Base-by-base conservation (phyloP, 1,284 basidiomycete genomes). In the Lentinula novae-zelandiae region DNA sequence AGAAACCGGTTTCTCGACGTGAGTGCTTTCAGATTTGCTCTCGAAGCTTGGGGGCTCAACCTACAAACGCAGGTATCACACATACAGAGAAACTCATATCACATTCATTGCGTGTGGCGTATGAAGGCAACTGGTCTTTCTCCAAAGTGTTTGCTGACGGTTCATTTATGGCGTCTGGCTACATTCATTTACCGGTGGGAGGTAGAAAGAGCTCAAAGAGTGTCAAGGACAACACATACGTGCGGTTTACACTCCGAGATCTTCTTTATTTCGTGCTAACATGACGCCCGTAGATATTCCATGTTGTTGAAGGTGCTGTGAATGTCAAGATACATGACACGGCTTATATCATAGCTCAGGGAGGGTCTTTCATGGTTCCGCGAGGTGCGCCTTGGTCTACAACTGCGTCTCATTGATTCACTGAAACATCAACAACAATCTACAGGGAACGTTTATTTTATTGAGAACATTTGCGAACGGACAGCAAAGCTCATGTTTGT, bases 181-280 rank as follows among this genome's bases (percentile, higher is more conserved):
- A 60, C 38, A 48, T 66, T 10, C 44, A 60, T n/a, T 31, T 66
- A 49, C 31, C 48, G 12, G 40, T 38, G 3, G 48, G 49, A 20
- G 58, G 55, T 17, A 50, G 60, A 39, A 66, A 66, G 56, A 53
- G 60, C 9, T 22, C 62, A 1, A 66, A 66, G 62, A 63, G 49
- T 7, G 62, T 62, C 15, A 64, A 60, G 33, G 65, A 66, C 34
- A 66, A 64, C 39, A 63, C 60, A 38, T 66, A 65, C 57, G 65
- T 66, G 44, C n/a, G 65, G 65, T 51, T 15, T 22, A 8, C 27
- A 44, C 17, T 46, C n/a, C n/a, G 36, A 27, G n/a, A 38, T 12
- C 36, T 12, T 38, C 36, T 55, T 17, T 7, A 4, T n/a, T 20
- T n/a, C 22, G 20, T n/a, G 5, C 39, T 46, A 17, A 55, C 44